Evolutionary conservation across 768 basidiomycete species (phyloP).

Genomic region (Coprinellus aureogranulatus): DNA sequence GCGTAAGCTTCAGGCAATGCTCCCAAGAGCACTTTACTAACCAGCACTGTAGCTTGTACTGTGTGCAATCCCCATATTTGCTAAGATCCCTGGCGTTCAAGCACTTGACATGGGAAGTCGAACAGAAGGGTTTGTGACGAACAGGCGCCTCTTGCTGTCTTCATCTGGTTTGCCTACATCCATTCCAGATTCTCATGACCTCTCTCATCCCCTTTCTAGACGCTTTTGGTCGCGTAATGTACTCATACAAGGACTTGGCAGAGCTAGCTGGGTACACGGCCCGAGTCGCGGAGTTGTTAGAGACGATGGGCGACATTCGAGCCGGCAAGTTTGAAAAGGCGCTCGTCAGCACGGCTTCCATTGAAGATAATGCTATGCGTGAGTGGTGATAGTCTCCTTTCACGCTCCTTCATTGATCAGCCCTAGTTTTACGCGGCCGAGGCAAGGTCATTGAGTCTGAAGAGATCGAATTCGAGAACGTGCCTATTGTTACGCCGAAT

Average conservation of each 20-base stretch:
- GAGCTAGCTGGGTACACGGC: constrained; percentile 96
- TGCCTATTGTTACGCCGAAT: constrained; percentile 95
- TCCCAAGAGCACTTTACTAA: neutral
- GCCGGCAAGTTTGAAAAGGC: constrained; percentile 86
- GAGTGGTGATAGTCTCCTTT: constrained; percentile 21
- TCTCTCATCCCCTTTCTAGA: constrained; percentile 41
- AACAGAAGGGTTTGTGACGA: constrained; percentile 98
- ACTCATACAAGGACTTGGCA: constrained; percentile 93
- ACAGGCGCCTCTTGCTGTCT: constrained; percentile 83
- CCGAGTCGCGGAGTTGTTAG: constrained; percentile 82
- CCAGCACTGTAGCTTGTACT: constrained; percentile 57
- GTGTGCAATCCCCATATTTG: constrained; percentile 93
- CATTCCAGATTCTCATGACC: neutral
- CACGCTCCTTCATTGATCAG: neutral
- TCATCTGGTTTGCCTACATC: constrained; percentile 56
- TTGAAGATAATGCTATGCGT: constrained; percentile 77
- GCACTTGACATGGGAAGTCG: constrained; percentile 75
- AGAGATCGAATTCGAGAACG: constrained; percentile 87
- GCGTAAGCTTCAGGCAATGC: constrained; percentile 44
- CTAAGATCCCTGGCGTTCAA: constrained; percentile 72
- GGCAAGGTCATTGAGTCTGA: constrained; percentile 82
- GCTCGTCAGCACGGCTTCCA: constrained; percentile 70
- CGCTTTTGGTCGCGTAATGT: constrained; percentile 94
- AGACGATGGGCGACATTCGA: constrained; percentile 86
- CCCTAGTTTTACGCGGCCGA: constrained; percentile 69